Evolutionary conservation across 1,284 basidiomycete genomes (phyloP).

Genomic region (Schizophyllum amplum): DNA sequence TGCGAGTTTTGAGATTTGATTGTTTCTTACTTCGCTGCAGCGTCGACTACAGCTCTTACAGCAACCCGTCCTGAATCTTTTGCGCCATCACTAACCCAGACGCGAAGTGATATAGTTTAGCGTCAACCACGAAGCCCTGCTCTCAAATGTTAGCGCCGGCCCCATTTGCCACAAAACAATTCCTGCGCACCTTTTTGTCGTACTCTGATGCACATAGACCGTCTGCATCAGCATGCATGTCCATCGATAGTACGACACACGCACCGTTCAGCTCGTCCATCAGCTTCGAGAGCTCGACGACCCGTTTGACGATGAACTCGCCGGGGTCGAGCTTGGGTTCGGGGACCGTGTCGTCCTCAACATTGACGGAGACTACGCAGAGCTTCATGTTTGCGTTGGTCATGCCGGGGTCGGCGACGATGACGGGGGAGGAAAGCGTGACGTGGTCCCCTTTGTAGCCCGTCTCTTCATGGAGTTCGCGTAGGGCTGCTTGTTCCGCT

Average conservation of each 20-base stretch:
- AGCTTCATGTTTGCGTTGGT: constrained; percentile 79
- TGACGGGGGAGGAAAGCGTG: constrained; percentile 56
- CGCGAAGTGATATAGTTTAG: constrained; percentile 67
- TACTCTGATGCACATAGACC: constrained; percentile 42
- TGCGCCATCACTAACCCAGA: constrained; percentile 56
- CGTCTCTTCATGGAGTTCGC: constrained; percentile 89
- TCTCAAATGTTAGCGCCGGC: constrained; percentile 1
- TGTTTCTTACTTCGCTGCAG: no score
- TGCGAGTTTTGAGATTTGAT: no score
- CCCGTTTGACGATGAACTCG: constrained; percentile 70
- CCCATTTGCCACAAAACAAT: not conserved
- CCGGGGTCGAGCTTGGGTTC: constrained; percentile 69
- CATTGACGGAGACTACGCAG: constrained; percentile 53
- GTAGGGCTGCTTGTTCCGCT: constrained; percentile 67
- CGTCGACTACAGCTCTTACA: no score
- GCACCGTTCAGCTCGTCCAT: constrained; percentile 57
- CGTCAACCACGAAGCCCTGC: constrained; percentile 72
- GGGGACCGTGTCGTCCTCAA: constrained; percentile 54
- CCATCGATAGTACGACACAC: constrained; percentile 13
- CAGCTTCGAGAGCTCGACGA: constrained; percentile 64
- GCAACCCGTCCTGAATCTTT: not conserved
- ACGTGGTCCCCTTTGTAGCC: constrained; percentile 68
- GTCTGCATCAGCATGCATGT: constrained; percentile 1
- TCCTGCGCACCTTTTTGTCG: constrained; percentile 39
- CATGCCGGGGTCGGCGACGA: constrained; percentile 79